phyloP scores from a whole-genome alignment of 768 basidiomycete species.

The Leccinum pellstonianum region DNA sequence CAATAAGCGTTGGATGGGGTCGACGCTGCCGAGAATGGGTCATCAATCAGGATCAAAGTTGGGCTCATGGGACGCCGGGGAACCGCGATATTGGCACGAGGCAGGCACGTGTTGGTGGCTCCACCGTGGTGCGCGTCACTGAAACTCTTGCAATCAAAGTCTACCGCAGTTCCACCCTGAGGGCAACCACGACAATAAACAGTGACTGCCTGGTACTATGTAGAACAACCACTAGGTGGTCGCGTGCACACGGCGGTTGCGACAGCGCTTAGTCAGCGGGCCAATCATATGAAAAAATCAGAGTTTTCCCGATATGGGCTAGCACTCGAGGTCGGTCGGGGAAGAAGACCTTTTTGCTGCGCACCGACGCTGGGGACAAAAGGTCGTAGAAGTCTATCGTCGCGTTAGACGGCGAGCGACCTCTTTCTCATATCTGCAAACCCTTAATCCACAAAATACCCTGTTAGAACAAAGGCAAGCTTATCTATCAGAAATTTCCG shows the following conservation, averaged over 20 bases:
- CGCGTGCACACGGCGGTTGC: constrained; percentile 10
- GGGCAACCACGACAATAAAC: neutral
- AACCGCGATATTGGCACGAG: constrained; percentile 20
- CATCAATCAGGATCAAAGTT: constrained; percentile 19
- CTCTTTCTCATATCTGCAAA: neutral
- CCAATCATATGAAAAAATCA: constrained; percentile 31
- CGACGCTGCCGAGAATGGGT: constrained; percentile 6
- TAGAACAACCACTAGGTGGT: constrained; percentile 3
- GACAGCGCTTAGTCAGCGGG: constrained; percentile 27
- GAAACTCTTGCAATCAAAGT: neutral
- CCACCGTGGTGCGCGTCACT: neutral
- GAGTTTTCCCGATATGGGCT: constrained; percentile 19
- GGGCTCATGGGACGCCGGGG: constrained; percentile 11
- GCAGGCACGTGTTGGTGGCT: constrained; percentile 12
- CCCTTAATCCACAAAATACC: constrained; percentile 21
- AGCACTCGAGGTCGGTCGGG: neutral
- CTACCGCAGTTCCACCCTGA: neutral
- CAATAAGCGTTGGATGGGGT: constrained; percentile 5
- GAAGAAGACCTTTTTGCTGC: constrained; percentile 13
- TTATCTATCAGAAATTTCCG: constrained; percentile 31
- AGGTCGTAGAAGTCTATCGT: neutral
- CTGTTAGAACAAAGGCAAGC: constrained; percentile 27
- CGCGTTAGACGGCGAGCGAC: neutral
- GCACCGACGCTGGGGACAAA: constrained; percentile 8
- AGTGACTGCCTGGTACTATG: too few relatives aligned